Conservation (phyloP, 176 grass and related monocot genomes). For the Zoysia pacifica region DNA sequence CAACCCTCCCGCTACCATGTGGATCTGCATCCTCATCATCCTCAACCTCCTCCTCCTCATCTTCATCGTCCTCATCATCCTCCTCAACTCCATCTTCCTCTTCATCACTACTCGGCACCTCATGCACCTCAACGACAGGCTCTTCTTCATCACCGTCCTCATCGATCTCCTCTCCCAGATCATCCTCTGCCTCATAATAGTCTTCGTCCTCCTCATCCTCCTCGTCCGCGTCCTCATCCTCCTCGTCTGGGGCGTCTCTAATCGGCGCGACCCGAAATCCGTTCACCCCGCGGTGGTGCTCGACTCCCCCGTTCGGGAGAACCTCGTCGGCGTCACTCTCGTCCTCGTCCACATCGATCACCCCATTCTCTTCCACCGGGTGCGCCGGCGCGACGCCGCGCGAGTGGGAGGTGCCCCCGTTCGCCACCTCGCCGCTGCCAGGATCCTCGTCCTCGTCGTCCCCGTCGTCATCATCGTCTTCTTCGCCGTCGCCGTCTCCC, state of each 20-base stretch:
- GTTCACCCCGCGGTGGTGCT: slow-evolving; percentile 52
- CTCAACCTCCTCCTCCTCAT: slow-evolving; percentile 61
- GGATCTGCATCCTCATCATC: slow-evolving; percentile 61
- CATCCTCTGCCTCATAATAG: slow-evolving; percentile 66
- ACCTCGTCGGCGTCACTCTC: slow-evolving; percentile 93
- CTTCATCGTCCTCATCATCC: slow-evolving; percentile 51
- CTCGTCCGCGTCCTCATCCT: slow-evolving; percentile 67
- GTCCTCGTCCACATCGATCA: slow-evolving; percentile 85
- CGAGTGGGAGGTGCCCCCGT: slow-evolving; percentile 42
- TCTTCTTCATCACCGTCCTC: slow-evolving; percentile 71
- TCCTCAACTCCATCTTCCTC: slow-evolving; percentile 70
- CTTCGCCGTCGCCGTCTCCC: slow-evolving; percentile 54
- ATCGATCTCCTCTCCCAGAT: slow-evolving; percentile 84
- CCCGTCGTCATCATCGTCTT: slow-evolving; percentile 64
- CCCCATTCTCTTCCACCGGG: slow-evolving; percentile 52
- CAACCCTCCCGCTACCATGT: slow-evolving; percentile 55
- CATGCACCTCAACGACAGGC: slow-evolving; percentile 59
- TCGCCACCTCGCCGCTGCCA: slow-evolving; percentile 78
- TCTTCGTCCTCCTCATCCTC: slow-evolving; percentile 64
- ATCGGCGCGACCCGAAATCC: slow-evolving; percentile 65
- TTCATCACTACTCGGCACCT: slow-evolving; percentile 53
- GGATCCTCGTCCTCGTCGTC: slow-evolving; percentile 71
- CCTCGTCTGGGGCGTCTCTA: slow-evolving; percentile 46
- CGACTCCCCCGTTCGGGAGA: slow-evolving; percentile 48
- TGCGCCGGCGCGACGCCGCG: slow-evolving; percentile 9